A percentile compares a stretch with the other conserved stretches of the same genome.
Conservation (phyloP, 768 basidiomycete species). For the Amanita molliuscula region DNA sequence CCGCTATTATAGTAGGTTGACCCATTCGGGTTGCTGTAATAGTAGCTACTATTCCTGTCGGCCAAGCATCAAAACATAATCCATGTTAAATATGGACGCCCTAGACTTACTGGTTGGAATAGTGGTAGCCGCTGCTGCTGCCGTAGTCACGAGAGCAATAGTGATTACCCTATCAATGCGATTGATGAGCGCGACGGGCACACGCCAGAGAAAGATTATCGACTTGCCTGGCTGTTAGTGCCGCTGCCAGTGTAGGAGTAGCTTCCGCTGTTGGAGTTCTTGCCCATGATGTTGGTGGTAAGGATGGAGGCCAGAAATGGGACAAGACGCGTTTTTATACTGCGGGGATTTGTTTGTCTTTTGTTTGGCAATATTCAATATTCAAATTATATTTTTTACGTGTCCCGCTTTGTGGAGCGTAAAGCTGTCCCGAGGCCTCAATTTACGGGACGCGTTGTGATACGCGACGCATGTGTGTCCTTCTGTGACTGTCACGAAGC, state of each 20-base stretch:
- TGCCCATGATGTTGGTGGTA: conserved; percentile 6
- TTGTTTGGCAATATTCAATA: too few relatives aligned
- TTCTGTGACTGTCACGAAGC: too few relatives aligned
- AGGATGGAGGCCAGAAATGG: not conserved
- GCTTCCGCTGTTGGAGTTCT: too few relatives aligned
- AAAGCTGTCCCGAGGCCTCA: too few relatives aligned
- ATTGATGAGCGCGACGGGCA: not conserved
- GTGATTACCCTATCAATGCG: conserved; percentile 53
- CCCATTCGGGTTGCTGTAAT: conserved; percentile 50
- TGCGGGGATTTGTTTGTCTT: too few relatives aligned
- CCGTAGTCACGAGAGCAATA: conserved; percentile 44
- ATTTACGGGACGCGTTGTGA: too few relatives aligned
- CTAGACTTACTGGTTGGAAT: conserved; percentile 44
- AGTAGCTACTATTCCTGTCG: conserved; percentile 41
- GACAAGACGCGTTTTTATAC: too few relatives aligned
- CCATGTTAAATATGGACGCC: not conserved
- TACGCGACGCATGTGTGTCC: too few relatives aligned
- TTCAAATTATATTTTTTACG: too few relatives aligned
- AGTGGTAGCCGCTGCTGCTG: conserved; percentile 40
- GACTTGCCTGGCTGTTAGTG: conserved; percentile 38
- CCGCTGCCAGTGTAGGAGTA: conserved; percentile 37
- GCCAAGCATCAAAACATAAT: not conserved
- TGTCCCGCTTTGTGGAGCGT: too few relatives aligned
- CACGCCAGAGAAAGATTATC: too few relatives aligned
- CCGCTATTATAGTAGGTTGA: conserved; percentile 52